phyloP scores from a whole-genome alignment of 257 asterid genomes.

The Jacaranda mimosifolia region DNA sequence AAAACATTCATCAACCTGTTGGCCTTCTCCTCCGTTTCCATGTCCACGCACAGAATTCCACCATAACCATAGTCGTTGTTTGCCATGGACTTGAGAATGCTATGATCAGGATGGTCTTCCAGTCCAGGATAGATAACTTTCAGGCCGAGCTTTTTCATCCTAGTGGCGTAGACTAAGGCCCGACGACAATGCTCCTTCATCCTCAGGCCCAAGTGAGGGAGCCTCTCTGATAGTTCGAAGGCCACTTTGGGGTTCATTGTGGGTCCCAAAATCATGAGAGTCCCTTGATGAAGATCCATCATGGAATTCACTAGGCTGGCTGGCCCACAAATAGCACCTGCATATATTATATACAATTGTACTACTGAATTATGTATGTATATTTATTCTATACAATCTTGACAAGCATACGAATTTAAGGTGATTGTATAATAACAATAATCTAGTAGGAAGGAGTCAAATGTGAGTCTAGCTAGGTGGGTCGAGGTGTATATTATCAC shows the following conservation, averaged over 20 bases:
- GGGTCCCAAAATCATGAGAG: conserved; percentile 78
- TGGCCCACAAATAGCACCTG: conserved; percentile 83
- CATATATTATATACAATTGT: background rate
- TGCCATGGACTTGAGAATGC: conserved; percentile 50
- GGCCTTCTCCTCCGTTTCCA: conserved; percentile 84
- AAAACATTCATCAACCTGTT: conserved; percentile 66
- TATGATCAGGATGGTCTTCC: conserved; percentile 64
- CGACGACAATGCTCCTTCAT: conserved; percentile 81
- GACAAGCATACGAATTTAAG: too few relatives aligned
- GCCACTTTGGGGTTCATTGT: conserved; percentile 82
- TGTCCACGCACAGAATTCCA: conserved; percentile 72
- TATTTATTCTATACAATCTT: too few relatives aligned
- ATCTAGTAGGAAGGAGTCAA: background rate
- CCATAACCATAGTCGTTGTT: conserved; percentile 72
- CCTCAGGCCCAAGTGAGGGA: conserved; percentile 72
- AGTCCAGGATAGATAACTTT: conserved; percentile 77
- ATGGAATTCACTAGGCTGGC: conserved; percentile 71
- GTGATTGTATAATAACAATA: background rate
- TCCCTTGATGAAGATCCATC: conserved; percentile 83
- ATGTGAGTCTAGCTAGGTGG: background rate
- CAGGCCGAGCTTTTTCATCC: conserved; percentile 67
- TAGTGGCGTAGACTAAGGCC: conserved; percentile 55
- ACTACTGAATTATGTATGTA: background rate
- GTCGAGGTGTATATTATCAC: background rate
- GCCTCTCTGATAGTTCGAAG: conserved; percentile 68